phyloP scores from a whole-genome alignment of 2,329 filamentous ascomycete species.

The Pseudogymnoascus sp. region DNA sequence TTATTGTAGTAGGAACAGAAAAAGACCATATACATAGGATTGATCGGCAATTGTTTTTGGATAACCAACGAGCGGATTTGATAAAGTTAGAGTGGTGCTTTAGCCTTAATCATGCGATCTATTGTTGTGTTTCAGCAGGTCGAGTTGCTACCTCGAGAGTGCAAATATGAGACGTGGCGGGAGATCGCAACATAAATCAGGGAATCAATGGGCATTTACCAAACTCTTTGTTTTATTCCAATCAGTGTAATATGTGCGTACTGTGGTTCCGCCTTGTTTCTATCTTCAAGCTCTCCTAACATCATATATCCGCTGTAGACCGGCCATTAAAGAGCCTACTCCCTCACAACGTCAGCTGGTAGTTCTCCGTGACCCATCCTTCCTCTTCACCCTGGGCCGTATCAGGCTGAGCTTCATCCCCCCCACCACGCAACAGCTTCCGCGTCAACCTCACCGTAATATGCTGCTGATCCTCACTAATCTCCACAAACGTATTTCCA shows the following conservation, averaged over 20 bases:
- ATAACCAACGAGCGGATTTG: too few relatives aligned
- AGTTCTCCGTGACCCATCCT: neutral
- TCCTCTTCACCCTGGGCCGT: neutral
- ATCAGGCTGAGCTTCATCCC: neutral
- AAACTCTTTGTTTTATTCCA: neutral
- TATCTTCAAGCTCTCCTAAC: neutral
- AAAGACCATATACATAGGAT: too few relatives aligned
- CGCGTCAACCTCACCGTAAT: neutral
- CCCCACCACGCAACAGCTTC: neutral
- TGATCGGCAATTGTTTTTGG: too few relatives aligned
- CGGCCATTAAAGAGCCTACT: neutral
- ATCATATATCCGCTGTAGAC: too few relatives aligned
- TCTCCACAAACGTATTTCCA: neutral
- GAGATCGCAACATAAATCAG: too few relatives aligned
- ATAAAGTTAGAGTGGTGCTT: too few relatives aligned
- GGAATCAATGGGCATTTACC: too few relatives aligned
- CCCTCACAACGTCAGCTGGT: neutral
- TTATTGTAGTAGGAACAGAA: too few relatives aligned
- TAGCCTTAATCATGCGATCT: too few relatives aligned
- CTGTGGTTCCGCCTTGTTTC: neutral
- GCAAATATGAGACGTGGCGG: too few relatives aligned
- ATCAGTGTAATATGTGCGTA: neutral
- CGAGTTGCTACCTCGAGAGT: too few relatives aligned
- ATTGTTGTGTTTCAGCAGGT: too few relatives aligned
- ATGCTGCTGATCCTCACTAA: slow-evolving; percentile 1